Conservation (phyloP, 1,284 basidiomycete genomes). For the Puccinia coronata region DNA sequence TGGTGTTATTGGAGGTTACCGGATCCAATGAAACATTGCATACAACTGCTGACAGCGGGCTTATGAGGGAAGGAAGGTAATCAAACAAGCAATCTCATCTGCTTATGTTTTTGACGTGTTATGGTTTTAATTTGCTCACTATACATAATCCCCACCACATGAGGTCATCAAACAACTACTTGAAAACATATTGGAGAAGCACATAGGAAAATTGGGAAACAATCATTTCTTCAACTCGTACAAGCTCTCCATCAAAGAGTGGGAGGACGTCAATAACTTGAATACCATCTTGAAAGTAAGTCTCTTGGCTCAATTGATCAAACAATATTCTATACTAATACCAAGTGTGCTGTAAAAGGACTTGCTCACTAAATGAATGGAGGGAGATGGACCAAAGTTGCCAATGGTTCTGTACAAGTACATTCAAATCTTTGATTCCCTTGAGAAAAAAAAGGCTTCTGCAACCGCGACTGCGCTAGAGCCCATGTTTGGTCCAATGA, state of each 20-base stretch:
- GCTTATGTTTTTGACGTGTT: too few species aligned
- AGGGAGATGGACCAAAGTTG: not conserved
- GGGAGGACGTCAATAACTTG: not conserved
- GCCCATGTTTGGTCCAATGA: not conserved
- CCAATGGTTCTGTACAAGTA: constrained; percentile 11
- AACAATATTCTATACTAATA: not conserved
- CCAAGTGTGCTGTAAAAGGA: not conserved
- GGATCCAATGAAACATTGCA: not conserved
- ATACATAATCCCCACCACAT: not conserved
- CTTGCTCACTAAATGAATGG: constrained; percentile 3
- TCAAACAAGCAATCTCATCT: too few species aligned
- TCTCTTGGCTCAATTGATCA: not conserved
- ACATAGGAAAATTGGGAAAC: not conserved
- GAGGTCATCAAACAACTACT: constrained; percentile 6
- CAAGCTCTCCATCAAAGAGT: not conserved
- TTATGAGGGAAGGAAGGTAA: not conserved
- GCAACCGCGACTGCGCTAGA: not conserved
- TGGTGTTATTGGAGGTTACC: not conserved
- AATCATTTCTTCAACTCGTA: constrained; percentile 6
- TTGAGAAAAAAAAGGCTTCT: not conserved
- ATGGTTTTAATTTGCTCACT: not conserved
- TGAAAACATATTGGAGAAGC: not conserved
- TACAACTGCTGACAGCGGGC: not conserved
- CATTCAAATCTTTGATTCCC: not conserved
- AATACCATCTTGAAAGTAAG: not conserved